Evolutionary conservation across 306 rosid genomes (phyloP), one percentile per base, ranked within the genome.

Genomic region (Betula pendula): DNA sequence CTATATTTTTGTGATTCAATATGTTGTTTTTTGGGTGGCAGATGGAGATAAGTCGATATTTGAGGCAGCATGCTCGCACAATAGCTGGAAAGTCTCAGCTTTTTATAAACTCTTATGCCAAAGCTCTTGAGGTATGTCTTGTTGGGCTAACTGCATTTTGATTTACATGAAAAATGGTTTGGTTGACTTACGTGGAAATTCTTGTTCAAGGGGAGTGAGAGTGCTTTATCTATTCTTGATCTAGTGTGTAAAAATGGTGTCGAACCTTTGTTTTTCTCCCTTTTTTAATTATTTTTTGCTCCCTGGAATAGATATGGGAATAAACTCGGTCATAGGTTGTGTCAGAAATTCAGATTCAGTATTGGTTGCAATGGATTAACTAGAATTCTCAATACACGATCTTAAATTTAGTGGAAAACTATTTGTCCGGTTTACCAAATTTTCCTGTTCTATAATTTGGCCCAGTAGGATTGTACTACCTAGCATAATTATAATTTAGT

Each of bases 21-120:
- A 16, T 43, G 45, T 84, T 60, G 15, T 33, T 71, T 56, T 77
- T n/a, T 84, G 73, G 12, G 48, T 87, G 85, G 70, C 87, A 96
- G 99, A 96, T 96, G 97, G 99, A 96, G 88, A 84, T 96, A 84
- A 96, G 99, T 81, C 92, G 98, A 71, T 91, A 87, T 74, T 79
- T 96, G 82, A 84, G 99, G 88, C 96, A 91, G 77, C 90, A 96
- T 85, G 98, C 99, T 38, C 97, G 97, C 16, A 84, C 92, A 76
- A 92, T 96, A 77, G 92, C 92, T 17, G 99, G 99, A 35, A 96
- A 91, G 81, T 87, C 99, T 77, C 98, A 92, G 72, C 92, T 91
- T 81, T 96, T 96, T 77, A 96, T 96, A 17, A 96, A 96, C 84
- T 88, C 99, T 5, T 96, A 92, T 69, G 99, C 99, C 14, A 96